Evolutionary conservation across 306 rosid species (phyloP).

Genomic region (Cicer judaicum): DNA sequence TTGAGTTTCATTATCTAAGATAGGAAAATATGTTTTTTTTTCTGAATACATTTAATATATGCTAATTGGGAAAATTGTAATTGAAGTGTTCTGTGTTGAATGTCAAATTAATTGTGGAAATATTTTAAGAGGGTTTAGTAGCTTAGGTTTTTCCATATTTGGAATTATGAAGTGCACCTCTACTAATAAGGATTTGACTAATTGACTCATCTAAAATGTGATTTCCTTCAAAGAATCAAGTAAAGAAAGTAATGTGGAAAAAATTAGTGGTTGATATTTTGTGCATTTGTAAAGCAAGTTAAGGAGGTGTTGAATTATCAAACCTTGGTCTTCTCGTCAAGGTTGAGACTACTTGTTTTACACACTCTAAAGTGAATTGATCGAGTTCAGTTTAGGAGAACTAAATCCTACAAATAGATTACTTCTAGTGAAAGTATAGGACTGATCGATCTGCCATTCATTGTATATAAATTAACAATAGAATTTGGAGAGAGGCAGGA

Average conservation of each 20-base stretch:
- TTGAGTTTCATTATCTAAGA: not conserved
- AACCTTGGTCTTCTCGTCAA: not conserved
- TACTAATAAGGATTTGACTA: not conserved
- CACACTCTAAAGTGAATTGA: not conserved
- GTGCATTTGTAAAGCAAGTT: too few relatives aligned
- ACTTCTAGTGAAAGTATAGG: not conserved
- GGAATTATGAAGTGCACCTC: not conserved
- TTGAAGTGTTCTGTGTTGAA: not conserved
- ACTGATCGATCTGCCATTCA: not conserved
- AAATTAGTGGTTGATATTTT: not conserved
- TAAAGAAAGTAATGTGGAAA: too few relatives aligned
- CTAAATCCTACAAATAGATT: not conserved
- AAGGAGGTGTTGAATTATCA: not conserved
- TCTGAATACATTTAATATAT: not conserved
- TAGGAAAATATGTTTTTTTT: not conserved
- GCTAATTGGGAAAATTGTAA: not conserved
- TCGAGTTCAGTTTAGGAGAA: not conserved
- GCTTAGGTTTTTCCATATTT: not conserved
- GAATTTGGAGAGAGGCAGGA: slow-evolving; percentile 19
- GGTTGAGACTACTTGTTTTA: not conserved
- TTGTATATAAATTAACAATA: slow-evolving; percentile 5
- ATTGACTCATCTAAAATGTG: not conserved
- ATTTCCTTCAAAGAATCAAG: too few relatives aligned
- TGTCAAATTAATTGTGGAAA: not conserved
- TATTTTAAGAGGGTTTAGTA: slow-evolving; percentile 7